These are phyloP conservation scores for Allantophomopsis cytisporea DNA, from an alignment of 2,329 filamentous ascomycete species.

Conservation along the genomic window DNA sequence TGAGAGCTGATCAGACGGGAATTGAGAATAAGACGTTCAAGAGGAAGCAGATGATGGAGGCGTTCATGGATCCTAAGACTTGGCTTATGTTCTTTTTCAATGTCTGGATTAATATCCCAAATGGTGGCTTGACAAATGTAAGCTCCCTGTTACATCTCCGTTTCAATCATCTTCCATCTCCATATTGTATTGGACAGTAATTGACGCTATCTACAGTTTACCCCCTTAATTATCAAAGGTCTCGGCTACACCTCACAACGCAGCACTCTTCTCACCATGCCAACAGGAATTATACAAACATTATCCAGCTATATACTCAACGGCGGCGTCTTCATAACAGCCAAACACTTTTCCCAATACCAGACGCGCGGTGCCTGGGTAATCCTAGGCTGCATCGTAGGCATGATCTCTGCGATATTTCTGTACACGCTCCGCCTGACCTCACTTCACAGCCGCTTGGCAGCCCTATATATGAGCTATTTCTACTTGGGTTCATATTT, in stretches of 20 bases:
- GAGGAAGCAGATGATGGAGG: constrained; percentile 32
- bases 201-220: constrained; percentile 19
- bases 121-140: constrained; percentile 36
- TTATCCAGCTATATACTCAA: constrained; percentile 13
- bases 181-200: constrained; percentile 24
- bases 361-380: constrained; percentile 26
- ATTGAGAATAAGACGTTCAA: constrained; percentile 36
- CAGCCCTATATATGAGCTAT: neutral
- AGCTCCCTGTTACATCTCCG: constrained; percentile 18
- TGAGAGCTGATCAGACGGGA: constrained; percentile 40
- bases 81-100: constrained; percentile 16
- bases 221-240: constrained; percentile 26
- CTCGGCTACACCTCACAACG: constrained; percentile 27
- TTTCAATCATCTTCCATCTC: constrained; percentile 22
- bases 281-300: constrained; percentile 25
- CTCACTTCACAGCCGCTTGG: too few relatives aligned
- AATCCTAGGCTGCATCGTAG: constrained; percentile 26
- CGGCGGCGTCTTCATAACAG: constrained; percentile 20
- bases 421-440: neutral
- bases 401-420: constrained; percentile 18
- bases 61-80: constrained; percentile 24
- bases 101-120: constrained; percentile 31
- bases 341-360: constrained; percentile 21
- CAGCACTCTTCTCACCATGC: constrained; percentile 28
- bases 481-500: neutral